Evolutionary conservation across 2,329 filamentous ascomycete genomes (phyloP).

Genomic region (Aspergillus phoenicis): DNA sequence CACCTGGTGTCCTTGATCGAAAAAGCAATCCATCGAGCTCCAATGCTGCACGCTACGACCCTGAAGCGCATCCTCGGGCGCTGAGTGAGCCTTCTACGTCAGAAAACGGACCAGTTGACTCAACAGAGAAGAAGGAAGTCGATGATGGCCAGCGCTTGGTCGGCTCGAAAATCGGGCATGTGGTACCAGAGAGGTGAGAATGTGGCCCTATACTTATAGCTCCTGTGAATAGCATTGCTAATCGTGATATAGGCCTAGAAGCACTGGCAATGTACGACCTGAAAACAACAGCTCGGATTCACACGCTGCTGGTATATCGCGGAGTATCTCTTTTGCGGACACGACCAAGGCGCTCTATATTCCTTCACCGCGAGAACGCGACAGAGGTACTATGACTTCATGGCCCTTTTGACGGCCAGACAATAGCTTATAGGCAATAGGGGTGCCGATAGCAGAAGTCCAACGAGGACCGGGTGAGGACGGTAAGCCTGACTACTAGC

Average conservation of each 20-base stretch:
- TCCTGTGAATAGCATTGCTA: background rate
- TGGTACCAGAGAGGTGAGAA: background rate
- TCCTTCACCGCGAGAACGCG: conserved; percentile 27
- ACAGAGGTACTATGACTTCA: conserved; percentile 20
- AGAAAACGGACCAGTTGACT: background rate
- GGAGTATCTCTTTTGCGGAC: conserved; percentile 18
- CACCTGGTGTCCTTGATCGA: conserved; percentile 15
- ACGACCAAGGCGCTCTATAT: conserved; percentile 30
- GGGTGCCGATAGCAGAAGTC: conserved; percentile 29
- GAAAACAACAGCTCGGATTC: background rate
- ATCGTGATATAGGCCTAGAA: background rate
- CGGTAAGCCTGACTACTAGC: conserved; percentile 4
- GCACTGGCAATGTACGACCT: background rate
- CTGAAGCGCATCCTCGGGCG: conserved; percentile 11
- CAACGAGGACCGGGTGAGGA: conserved; percentile 21
- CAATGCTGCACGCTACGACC: conserved; percentile 1
- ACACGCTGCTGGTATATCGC: background rate
- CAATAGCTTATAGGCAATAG: conserved; percentile 19
- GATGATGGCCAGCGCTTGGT: background rate
- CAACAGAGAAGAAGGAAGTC: background rate
- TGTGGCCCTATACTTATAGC: background rate
- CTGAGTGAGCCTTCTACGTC: background rate
- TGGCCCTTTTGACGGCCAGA: background rate
- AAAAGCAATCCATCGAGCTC: background rate
- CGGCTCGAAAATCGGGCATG: background rate